A percentile compares a stretch with the other conserved stretches of the same genome.
phyloP scores from a whole-genome alignment of 2,329 filamentous ascomycete species.

The Pseudogymnoascus verrucosus region DNA sequence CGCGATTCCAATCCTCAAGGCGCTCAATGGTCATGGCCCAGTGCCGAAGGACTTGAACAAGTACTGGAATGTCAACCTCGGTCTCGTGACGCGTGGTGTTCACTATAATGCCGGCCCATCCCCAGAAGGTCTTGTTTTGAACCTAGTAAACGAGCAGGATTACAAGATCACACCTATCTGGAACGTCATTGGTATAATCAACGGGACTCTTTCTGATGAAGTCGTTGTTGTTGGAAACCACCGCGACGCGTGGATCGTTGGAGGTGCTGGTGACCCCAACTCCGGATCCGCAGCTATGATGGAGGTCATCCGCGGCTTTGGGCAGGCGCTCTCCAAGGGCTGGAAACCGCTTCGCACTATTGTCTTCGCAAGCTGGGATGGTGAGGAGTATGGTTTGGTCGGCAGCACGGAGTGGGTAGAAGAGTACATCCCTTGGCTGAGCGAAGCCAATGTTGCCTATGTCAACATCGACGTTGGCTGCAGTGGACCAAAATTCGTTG shows the following conservation, averaged over 20 bases:
- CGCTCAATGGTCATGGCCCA: slow-evolving; percentile 82
- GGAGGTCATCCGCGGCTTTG: slow-evolving; percentile 69
- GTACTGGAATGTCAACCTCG: slow-evolving; percentile 55
- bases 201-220: slow-evolving; percentile 76
- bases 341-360: slow-evolving; percentile 87
- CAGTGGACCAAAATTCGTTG: slow-evolving; percentile 46
- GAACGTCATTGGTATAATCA: slow-evolving; percentile 90
- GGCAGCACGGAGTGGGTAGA: slow-evolving; percentile 85
- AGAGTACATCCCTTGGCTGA: slow-evolving; percentile 71
- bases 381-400: slow-evolving; percentile 70
- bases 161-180: slow-evolving; percentile 76
- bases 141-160: slow-evolving; percentile 70
- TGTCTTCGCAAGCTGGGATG: slow-evolving; percentile 72
- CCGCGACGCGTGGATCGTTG: slow-evolving; percentile 80
- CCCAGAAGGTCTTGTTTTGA: slow-evolving; percentile 59
- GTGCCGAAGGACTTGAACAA: slow-evolving; percentile 64
- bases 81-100: slow-evolving; percentile 57
- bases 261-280: slow-evolving; percentile 78
- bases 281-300: slow-evolving; percentile 73
- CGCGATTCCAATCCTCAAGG: slow-evolving; percentile 77
- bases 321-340: slow-evolving; percentile 59
- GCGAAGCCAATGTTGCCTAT: slow-evolving; percentile 60
- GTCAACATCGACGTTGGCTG: slow-evolving; percentile 72
- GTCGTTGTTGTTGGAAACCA: slow-evolving; percentile 90
- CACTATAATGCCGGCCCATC: slow-evolving; percentile 64